Percentiles rank a stretch among this genome's conserved stretches.
phyloP scores from a whole-genome alignment of 1,284 basidiomycete genomes.

The Malassezia furfur region DNA sequence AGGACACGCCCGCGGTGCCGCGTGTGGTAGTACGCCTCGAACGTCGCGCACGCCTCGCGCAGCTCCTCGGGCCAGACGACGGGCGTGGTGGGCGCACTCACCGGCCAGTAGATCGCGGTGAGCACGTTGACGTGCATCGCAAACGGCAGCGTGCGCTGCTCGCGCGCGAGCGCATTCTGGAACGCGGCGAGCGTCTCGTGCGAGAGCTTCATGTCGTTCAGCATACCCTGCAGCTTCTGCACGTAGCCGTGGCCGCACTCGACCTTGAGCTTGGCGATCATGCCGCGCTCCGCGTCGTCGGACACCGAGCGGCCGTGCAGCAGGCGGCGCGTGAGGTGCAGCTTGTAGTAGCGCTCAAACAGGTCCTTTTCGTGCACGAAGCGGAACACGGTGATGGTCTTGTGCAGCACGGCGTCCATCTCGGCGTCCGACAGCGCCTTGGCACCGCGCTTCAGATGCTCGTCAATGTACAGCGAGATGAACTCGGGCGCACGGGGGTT shows the following conservation, averaged over 20 bases:
- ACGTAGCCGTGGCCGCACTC: slow-evolving; percentile 96
- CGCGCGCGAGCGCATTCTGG: slow-evolving; percentile 56
- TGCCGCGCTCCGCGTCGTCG: slow-evolving; percentile 93
- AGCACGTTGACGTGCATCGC: slow-evolving; percentile 57
- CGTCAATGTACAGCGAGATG: slow-evolving; percentile 93
- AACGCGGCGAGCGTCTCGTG: slow-evolving; percentile 72
- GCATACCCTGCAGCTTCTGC: slow-evolving; percentile 97
- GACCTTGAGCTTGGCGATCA: slow-evolving; percentile 95
- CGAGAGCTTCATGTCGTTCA: slow-evolving; percentile 90
- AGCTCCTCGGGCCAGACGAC: slow-evolving; percentile 29
- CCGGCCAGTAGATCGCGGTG: slow-evolving; percentile 46
- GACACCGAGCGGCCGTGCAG: slow-evolving; percentile 77
- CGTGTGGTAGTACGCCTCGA: slow-evolving; percentile 80
- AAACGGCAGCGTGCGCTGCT: slow-evolving; percentile 56
- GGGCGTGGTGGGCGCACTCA: slow-evolving; percentile 26
- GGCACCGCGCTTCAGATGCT: slow-evolving; percentile 87
- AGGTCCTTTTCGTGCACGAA: slow-evolving; percentile 92
- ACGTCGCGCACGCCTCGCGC: slow-evolving; percentile 54
- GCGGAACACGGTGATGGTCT: slow-evolving; percentile 90
- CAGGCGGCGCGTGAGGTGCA: slow-evolving; percentile 83
- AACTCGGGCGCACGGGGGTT: slow-evolving; percentile 84
- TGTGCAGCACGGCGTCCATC: slow-evolving; percentile 77
- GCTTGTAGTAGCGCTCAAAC: slow-evolving; percentile 96
- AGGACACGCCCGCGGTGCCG: slow-evolving; percentile 80
- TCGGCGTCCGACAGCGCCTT: slow-evolving; percentile 93